Percentiles rank a stretch among this genome's conserved stretches.
Evolutionary conservation across 305 asterid genomes (phyloP).

Genomic region (Coffea humblotiana): DNA sequence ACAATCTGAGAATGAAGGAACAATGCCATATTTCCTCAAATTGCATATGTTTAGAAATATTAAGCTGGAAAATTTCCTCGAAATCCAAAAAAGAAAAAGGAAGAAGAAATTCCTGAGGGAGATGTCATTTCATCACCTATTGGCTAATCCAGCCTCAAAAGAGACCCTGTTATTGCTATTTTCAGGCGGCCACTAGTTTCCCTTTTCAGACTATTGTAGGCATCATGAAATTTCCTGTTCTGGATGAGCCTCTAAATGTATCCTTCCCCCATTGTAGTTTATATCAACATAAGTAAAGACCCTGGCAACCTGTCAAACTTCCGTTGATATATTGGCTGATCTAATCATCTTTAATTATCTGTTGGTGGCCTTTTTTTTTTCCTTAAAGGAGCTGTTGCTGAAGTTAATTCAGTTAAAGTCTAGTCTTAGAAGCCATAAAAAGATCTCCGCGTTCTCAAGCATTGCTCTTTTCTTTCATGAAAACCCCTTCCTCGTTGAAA

Average conservation of each 20-base stretch:
- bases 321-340: neutral
- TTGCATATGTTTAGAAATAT: too few relatives aligned
- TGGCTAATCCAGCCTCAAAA: too few relatives aligned
- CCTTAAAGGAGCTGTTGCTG: neutral
- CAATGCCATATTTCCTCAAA: too few relatives aligned
- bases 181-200: too few relatives aligned
- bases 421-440: neutral
- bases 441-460: neutral
- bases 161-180: too few relatives aligned
- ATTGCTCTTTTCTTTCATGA: neutral
- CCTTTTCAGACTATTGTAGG: too few relatives aligned
- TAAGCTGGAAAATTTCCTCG: neutral
- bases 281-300: too few relatives aligned
- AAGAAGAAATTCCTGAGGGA: too few relatives aligned
- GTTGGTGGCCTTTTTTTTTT: neutral
- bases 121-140: neutral
- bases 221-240: too few relatives aligned
- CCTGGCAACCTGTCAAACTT: neutral
- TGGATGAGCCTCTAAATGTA: too few relatives aligned
- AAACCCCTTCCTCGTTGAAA: neutral
- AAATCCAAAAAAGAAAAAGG: neutral
- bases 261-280: too few relatives aligned
- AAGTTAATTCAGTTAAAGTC: neutral
- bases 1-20: too few relatives aligned
- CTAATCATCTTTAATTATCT: neutral